A percentile compares a stretch with the other conserved stretches of the same genome.
phyloP scores from a whole-genome alignment of 306 rosid species.

The Vigna reflexopilosa region DNA sequence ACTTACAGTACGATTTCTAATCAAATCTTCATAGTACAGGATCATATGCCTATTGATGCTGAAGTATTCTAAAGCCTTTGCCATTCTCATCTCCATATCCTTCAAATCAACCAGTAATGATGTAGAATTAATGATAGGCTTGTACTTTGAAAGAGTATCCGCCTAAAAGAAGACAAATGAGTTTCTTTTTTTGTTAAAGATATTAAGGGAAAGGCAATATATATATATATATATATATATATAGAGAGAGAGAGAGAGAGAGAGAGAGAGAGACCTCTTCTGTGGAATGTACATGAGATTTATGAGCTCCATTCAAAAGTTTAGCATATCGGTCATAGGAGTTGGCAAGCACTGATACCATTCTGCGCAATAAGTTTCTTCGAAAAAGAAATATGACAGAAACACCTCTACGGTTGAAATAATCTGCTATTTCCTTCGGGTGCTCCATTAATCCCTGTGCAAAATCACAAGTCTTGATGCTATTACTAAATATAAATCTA shows the following conservation, averaged over 20 bases:
- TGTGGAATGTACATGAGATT: conserved; percentile 85
- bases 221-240: too few species aligned
- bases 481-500: conserved; percentile 20
- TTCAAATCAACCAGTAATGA: conserved; percentile 65
- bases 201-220: conserved; percentile 19
- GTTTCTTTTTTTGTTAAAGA: conserved; percentile 32
- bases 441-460: conserved; percentile 88
- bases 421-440: conserved; percentile 73
- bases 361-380: conserved; percentile 73
- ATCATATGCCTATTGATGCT: conserved; percentile 75
- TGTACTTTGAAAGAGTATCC: conserved; percentile 74
- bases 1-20: conserved; percentile 69
- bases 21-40: conserved; percentile 83
- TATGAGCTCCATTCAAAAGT: conserved; percentile 89
- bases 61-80: conserved; percentile 68
- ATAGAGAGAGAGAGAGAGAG: too few species aligned
- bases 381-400: conserved; percentile 87
- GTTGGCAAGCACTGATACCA: conserved; percentile 87
- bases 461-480: conserved; percentile 44
- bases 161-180: conserved; percentile 61
- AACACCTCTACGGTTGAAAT: conserved; percentile 74
- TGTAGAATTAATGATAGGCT: conserved; percentile 70
- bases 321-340: conserved; percentile 89
- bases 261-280: conserved; percentile 66
- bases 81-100: conserved; percentile 68